Percentiles rank a stretch among this genome's conserved stretches.
These are phyloP conservation scores for Ceratocystis alfenasii DNA, from an alignment of 2,329 filamentous ascomycete genomes.

Conservation along the genomic window DNA sequence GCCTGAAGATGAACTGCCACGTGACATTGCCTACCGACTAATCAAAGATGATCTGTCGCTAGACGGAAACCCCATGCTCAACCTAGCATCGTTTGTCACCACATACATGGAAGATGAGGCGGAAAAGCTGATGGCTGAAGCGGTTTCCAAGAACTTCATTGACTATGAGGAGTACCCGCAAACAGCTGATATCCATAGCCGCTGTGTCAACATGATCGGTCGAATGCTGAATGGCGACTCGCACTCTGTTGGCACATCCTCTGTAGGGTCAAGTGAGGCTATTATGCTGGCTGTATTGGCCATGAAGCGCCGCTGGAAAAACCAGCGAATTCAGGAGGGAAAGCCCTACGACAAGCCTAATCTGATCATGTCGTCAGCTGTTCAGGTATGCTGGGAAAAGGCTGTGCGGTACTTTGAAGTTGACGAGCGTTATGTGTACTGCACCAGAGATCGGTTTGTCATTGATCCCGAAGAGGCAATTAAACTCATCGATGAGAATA, in stretches of 20 bases:
- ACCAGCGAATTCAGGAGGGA: conserved; percentile 68
- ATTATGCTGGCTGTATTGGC: conserved; percentile 74
- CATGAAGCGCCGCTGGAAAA: conserved; percentile 94
- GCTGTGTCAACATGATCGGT: conserved; percentile 83
- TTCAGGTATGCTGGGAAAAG: conserved; percentile 98
- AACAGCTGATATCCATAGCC: conserved; percentile 76
- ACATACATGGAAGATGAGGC: conserved; percentile 98
- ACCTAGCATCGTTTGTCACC: conserved; percentile 82
- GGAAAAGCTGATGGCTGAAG: conserved; percentile 88
- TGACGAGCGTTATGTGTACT: conserved; percentile 70
- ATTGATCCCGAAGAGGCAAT: conserved; percentile 53
- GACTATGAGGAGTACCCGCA: conserved; percentile 78
- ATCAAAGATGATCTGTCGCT: conserved; percentile 90
- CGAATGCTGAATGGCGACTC: conserved; percentile 64
- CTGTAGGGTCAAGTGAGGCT: conserved; percentile 79
- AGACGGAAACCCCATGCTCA: conserved; percentile 82
- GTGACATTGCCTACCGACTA: conserved; percentile 87
- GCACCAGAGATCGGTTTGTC: conserved; percentile 48
- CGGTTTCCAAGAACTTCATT: conserved; percentile 91
- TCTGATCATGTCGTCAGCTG: conserved; percentile 84
- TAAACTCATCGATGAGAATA: conserved; percentile 52
- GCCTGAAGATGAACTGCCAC: conserved; percentile 82
- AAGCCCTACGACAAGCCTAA: conserved; percentile 74
- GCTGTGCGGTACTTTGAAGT: conserved; percentile 80
- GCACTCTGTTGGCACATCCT: conserved; percentile 72